These are phyloP conservation scores for Tillandsia fasciculata DNA, from an alignment of 176 grass and related monocot species.

Conservation along the genomic window DNA sequence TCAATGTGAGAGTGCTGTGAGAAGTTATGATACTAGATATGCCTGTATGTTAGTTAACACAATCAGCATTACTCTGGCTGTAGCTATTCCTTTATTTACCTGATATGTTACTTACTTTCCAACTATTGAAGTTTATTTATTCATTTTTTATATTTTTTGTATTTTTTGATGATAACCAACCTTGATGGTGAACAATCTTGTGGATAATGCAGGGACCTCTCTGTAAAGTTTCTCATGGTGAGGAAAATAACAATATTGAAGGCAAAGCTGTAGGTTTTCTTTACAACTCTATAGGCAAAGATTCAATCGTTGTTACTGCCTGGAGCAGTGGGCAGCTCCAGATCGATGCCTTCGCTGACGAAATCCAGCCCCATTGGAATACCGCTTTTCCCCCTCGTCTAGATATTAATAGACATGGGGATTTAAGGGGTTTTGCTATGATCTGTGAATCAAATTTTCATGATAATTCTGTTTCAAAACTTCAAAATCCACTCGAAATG, in stretches of 20 bases:
- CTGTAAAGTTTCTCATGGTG: constrained; percentile 40
- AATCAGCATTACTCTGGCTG: no score
- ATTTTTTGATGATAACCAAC: constrained; percentile 10
- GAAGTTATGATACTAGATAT: no score
- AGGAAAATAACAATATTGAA: constrained; percentile 47
- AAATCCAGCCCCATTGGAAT: constrained; percentile 87
- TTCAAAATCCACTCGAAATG: constrained; percentile 19
- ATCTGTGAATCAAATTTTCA: constrained; percentile 56
- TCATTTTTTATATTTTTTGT: background rate
- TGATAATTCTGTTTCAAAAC: constrained; percentile 29
- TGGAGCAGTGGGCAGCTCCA: constrained; percentile 70
- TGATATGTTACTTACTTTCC: background rate
- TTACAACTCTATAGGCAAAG: constrained; percentile 80
- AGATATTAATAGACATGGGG: constrained; percentile 45
- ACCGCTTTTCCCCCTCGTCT: constrained; percentile 38
- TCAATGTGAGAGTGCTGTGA: no score
- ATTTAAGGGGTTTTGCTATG: constrained; percentile 78
- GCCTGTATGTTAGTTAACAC: no score
- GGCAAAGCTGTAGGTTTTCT: constrained; percentile 57
- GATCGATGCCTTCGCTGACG: constrained; percentile 90
- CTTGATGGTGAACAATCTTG: constrained; percentile 18
- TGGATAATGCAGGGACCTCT: constrained; percentile 70
- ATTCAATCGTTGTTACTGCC: constrained; percentile 80
- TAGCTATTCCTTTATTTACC: no score
- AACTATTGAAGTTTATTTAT: background rate